Conservation (phyloP, 2,329 filamentous ascomycete species). For the Talaromyces atroroseus region DNA sequence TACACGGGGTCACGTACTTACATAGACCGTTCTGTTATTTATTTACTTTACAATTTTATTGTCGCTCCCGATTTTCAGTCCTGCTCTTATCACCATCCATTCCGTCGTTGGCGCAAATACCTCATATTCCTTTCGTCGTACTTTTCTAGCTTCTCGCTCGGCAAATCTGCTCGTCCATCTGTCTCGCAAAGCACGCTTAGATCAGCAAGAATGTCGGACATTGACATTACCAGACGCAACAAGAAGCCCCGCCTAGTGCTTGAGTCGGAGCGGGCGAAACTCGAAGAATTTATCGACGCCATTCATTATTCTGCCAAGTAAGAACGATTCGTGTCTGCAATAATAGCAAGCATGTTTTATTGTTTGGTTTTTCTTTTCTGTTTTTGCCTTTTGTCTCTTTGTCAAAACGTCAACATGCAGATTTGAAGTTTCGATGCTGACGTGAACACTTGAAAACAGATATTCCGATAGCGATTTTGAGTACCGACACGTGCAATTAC, state of each 20-base stretch:
- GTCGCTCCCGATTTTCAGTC: not conserved
- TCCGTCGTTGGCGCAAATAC: not conserved
- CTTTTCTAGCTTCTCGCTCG: not conserved
- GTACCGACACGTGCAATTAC: constrained; percentile 95
- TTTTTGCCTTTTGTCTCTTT: too few relatives aligned
- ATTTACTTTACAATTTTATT: not conserved
- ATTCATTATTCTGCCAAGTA: constrained; percentile 96
- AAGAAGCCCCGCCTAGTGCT: constrained; percentile 73
- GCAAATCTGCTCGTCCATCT: not conserved
- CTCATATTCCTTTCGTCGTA: not conserved
- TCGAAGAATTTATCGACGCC: constrained; percentile 86
- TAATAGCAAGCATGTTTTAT: not conserved
- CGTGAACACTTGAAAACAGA: not conserved
- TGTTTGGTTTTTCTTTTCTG: not conserved
- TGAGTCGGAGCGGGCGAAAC: constrained; percentile 71
- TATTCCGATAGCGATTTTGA: constrained; percentile 86
- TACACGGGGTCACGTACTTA: not conserved
- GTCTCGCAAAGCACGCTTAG: not conserved
- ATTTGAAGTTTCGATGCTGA: constrained; percentile 8
- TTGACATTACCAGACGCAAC: constrained; percentile 82
- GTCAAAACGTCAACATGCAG: not conserved
- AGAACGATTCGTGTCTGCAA: constrained; percentile 33
- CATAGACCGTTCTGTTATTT: not conserved
- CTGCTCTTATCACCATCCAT: not conserved
- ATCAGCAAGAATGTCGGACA: constrained; percentile 40